Percentiles rank a stretch among this genome's conserved stretches.
phyloP scores from a whole-genome alignment of 2,329 filamentous ascomycete species.

The Fusarium abutilonis region DNA sequence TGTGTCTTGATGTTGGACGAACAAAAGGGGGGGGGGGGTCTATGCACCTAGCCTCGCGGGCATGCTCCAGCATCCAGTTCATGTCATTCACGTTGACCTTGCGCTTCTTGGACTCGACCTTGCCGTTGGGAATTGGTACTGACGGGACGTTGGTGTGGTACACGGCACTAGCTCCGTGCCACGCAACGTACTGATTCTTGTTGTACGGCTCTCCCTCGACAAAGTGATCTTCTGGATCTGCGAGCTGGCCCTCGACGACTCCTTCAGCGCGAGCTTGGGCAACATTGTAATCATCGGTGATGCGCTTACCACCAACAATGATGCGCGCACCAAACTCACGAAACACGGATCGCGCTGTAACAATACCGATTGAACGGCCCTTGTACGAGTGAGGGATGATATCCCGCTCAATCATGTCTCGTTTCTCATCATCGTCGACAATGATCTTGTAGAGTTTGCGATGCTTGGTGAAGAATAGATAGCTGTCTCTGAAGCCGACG shows the following conservation, averaged over 20 bases:
- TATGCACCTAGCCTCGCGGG: slow-evolving; percentile 82
- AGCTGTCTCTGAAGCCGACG: slow-evolving; percentile 96
- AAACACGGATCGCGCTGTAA: slow-evolving; percentile 95
- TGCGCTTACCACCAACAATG: slow-evolving; percentile 85
- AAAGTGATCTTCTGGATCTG: slow-evolving; percentile 86
- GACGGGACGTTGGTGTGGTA: slow-evolving; percentile 86
- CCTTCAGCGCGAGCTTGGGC: slow-evolving; percentile 78
- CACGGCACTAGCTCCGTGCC: slow-evolving; percentile 95
- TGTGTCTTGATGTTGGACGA: background rate
- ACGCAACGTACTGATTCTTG: slow-evolving; percentile 98
- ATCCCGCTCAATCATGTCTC: slow-evolving; percentile 92
- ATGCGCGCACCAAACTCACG: slow-evolving; percentile 96
- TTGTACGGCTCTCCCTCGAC: slow-evolving; percentile 89
- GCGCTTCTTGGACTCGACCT: slow-evolving; percentile 82
- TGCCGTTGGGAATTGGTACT: slow-evolving; percentile 78
- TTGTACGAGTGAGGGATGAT: slow-evolving; percentile 99
- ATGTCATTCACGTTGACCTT: slow-evolving; percentile 89
- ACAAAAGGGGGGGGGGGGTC: background rate
- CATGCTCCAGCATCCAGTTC: slow-evolving; percentile 98
- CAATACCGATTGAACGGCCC: slow-evolving; percentile 94
- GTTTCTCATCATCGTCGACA: slow-evolving; percentile 96
- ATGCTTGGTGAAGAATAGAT: slow-evolving; percentile 99
- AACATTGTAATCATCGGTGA: slow-evolving; percentile 91
- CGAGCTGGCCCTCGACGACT: slow-evolving; percentile 86
- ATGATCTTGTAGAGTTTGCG: slow-evolving; percentile 97